Evolutionary conservation across 805 yeast genomes (phyloP).

Genomic region (Myxozyma kluyveri): DNA sequence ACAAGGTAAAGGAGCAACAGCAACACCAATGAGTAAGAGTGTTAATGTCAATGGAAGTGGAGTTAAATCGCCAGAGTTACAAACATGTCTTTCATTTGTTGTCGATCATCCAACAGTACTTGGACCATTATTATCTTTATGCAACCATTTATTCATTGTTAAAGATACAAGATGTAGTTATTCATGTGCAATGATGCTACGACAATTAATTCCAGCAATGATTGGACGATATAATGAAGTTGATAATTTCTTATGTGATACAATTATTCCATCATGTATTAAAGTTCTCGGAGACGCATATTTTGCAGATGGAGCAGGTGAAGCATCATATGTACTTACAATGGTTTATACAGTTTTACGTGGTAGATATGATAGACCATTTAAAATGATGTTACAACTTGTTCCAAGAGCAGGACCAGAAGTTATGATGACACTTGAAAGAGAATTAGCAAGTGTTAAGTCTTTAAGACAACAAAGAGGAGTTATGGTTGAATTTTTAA

Average conservation of each 20-base stretch:
- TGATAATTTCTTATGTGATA: conserved; percentile 63
- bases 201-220: conserved; percentile 68
- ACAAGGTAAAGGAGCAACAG: background rate
- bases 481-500: conserved; percentile 72
- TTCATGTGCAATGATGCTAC: conserved; percentile 77
- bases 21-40: background rate
- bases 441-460: conserved; percentile 56
- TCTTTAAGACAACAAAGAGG: conserved; percentile 78
- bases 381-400: conserved; percentile 52
- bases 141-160: conserved; percentile 73
- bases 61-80: background rate
- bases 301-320: conserved; percentile 82
- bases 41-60: background rate
- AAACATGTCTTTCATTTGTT: conserved; percentile 51
- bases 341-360: conserved; percentile 72
- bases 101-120: conserved; percentile 62
- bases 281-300: conserved; percentile 68
- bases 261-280: conserved; percentile 67
- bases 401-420: conserved; percentile 52
- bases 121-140: conserved; percentile 71
- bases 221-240: conserved; percentile 70
- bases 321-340: conserved; percentile 86
- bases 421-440: conserved; percentile 63
- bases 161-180: conserved; percentile 91
- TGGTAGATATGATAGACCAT: conserved; percentile 66